Conservation (phyloP, 768 basidiomycete genomes). For the Leccinum truebloodii region DNA sequence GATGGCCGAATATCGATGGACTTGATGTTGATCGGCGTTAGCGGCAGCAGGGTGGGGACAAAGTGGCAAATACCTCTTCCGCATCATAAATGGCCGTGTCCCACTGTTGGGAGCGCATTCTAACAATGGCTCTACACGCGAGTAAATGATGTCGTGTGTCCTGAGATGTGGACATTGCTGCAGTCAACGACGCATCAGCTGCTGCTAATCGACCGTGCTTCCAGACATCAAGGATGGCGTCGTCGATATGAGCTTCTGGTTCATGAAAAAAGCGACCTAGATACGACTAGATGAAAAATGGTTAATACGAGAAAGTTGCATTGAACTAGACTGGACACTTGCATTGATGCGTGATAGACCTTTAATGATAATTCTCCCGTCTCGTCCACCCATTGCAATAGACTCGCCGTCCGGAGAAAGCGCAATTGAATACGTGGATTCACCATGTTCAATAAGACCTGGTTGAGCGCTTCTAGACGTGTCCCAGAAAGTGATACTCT, state of each 20-base stretch:
- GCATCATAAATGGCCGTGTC: background rate
- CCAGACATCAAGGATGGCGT: background rate
- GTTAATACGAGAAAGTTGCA: background rate
- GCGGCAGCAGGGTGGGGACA: background rate
- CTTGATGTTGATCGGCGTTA: background rate
- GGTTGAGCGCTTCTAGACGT: background rate
- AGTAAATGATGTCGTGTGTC: background rate
- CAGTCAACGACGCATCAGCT: background rate
- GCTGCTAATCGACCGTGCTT: background rate
- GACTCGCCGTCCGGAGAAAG: background rate
- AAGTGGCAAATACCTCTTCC: background rate
- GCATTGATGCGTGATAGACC: background rate
- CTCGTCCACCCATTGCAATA: background rate
- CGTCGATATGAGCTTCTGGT: background rate
- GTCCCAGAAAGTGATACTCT: background rate
- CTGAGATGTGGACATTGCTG: background rate
- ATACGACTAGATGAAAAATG: background rate
- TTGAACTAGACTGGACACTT: background rate
- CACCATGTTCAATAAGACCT: background rate
- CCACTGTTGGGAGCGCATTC: background rate
- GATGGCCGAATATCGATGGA: background rate
- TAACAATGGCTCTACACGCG: background rate
- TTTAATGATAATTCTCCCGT: background rate
- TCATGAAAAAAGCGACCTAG: background rate
- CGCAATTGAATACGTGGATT: background rate